Base-by-base conservation (phyloP, 345 rosid species). In the Alliaria petiolata region DNA sequence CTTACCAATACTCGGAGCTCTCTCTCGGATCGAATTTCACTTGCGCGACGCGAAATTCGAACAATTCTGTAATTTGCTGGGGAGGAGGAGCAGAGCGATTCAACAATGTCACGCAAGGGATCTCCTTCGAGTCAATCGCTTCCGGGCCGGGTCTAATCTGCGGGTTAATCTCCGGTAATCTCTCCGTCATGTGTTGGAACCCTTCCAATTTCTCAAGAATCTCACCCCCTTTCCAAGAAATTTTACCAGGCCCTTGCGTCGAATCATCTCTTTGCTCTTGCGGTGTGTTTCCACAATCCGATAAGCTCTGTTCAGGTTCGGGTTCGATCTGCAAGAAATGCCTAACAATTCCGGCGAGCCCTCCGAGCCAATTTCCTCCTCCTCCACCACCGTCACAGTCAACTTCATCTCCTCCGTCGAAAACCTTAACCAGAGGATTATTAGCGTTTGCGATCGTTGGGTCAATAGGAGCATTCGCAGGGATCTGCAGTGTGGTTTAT, bases 231-330 rank as follows among this genome's bases (percentile, higher is more conserved):
- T 76, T 87, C 57, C 76, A 51, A 4, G 59, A 57, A 10, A 77
- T 87, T 42, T 82, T 95, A 14, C 98, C 96, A 10, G 95, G 96
- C 22, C 89, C 95, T 4, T 95, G 99, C 67, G 88, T 82, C 5
- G 79, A 58, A 10, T 53, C 82, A 9, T 50, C 86, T 17, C 76
- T 83, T 17, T 75, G 76, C 64, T 59, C 59, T 28, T 87, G 95
- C 31, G 88, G 89, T 49, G 42, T 79, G 3, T 85, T 67, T 62
- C 82, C 81, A 7, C 72, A 35, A 38, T 84, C 92, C 4, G 74
- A 62, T 20, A 39, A 28, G 20, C 79, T 85, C 47, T 95, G 99
- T 75, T 81, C 64, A 2, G 85, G 84, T 38, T 72, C 85, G 1
- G 89, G 89, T 52, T 59, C 34, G 47, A 83, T 91, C 43, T 95